A percentile compares a stretch with the other conserved stretches of the same genome.
Evolutionary conservation across 495 filamentous ascomycete genomes (phyloP).

Genomic region (Neurospora tetrasperma): DNA sequence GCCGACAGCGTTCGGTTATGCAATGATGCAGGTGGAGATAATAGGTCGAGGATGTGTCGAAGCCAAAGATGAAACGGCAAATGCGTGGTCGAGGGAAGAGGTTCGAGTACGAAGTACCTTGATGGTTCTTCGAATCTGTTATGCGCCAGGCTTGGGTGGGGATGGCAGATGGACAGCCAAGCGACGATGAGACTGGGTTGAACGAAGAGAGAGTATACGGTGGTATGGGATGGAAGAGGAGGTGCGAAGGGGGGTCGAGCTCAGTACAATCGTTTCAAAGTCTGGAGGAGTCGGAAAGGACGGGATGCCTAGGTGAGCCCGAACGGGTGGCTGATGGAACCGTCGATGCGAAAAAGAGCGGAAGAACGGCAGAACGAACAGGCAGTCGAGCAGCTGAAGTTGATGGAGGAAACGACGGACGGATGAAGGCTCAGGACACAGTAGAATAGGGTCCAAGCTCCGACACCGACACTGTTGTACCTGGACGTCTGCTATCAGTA

Average conservation of each 20-base stretch:
- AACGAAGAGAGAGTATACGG: neutral
- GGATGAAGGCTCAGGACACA: neutral
- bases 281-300: neutral
- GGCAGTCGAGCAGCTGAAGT: neutral
- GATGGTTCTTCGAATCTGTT: neutral
- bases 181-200: neutral
- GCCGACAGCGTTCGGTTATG: neutral
- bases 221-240: neutral
- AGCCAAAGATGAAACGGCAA: neutral
- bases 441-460: constrained; percentile 1
- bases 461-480: constrained; percentile 2
- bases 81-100: neutral
- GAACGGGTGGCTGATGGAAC: neutral
- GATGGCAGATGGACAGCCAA: neutral
- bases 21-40: neutral
- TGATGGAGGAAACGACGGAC: constrained; percentile 1
- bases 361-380: neutral
- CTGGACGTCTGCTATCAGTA: neutral
- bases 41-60: neutral
- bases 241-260: neutral
- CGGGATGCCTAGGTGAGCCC: neutral
- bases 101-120: neutral
- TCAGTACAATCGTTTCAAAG: neutral
- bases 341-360: neutral
- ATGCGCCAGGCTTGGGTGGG: neutral